phyloP scores from a whole-genome alignment of 1,284 basidiomycete species.

The Sanghuangporus sanghuang region DNA sequence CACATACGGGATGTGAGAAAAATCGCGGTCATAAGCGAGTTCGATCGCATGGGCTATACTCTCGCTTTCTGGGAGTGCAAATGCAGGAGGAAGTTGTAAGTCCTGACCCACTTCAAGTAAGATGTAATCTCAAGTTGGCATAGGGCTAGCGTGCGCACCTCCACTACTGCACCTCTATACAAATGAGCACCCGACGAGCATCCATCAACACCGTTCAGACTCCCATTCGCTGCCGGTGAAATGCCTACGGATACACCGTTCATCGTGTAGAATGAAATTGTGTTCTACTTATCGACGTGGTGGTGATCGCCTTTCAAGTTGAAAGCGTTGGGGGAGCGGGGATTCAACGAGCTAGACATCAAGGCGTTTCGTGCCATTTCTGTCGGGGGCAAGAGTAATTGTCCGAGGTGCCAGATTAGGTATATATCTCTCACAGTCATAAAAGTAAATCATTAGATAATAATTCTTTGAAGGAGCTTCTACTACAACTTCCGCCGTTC shows the following conservation, averaged over 20 bases:
- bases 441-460: background rate
- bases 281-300: background rate
- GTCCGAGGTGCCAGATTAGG: background rate
- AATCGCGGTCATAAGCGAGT: slow-evolving; percentile 85
- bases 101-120: slow-evolving; percentile 45
- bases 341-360: background rate
- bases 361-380: background rate
- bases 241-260: background rate
- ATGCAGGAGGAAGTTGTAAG: slow-evolving; percentile 84
- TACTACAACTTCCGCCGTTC: background rate
- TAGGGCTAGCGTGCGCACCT: slow-evolving; percentile 39
- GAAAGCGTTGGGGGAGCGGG: background rate
- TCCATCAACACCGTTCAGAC: background rate
- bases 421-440: background rate
- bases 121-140: slow-evolving; percentile 1
- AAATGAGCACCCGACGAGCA: slow-evolving; percentile 37
- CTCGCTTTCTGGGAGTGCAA: slow-evolving; percentile 71
- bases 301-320: background rate
- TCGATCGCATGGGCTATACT: slow-evolving; percentile 72
- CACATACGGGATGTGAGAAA: slow-evolving; percentile 81
- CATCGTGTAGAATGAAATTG: background rate
- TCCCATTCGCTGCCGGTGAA: background rate
- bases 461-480: no score
- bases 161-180: slow-evolving; percentile 79
- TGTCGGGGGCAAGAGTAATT: background rate